A percentile compares a stretch with the other conserved stretches of the same genome.
These are phyloP conservation scores for Trifolium pratense DNA, from an alignment of 306 rosid species.

Conservation along the genomic window DNA sequence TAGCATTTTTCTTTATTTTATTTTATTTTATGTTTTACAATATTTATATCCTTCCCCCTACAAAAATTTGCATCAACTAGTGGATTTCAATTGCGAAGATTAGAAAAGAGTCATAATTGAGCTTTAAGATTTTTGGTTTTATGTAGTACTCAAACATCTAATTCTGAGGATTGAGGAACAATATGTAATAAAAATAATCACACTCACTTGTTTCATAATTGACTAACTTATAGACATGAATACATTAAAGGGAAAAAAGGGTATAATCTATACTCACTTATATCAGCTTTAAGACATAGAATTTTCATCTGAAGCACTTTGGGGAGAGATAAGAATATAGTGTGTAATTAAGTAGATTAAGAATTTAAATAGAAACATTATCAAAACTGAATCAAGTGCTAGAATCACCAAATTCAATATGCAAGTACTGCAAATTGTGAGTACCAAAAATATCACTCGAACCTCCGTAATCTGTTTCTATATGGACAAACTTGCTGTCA, in stretches of 20 bases:
- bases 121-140: neutral
- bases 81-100: too few relatives aligned
- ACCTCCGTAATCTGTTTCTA: constrained; percentile 62
- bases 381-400: constrained; percentile 51
- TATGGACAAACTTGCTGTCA: constrained; percentile 63
- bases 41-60: too few relatives aligned
- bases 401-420: constrained; percentile 75
- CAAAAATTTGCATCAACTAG: too few relatives aligned
- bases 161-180: neutral
- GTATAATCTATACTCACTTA: neutral
- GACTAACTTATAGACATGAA: neutral
- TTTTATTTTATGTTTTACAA: too few relatives aligned
- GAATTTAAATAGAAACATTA: constrained; percentile 32
- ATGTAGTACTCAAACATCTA: neutral
- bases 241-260: neutral
- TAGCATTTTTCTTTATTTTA: too few relatives aligned
- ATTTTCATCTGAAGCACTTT: neutral
- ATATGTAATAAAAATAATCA: neutral
- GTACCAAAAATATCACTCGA: constrained; percentile 47
- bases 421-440: constrained; percentile 55
- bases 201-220: neutral
- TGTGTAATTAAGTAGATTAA: constrained; percentile 23
- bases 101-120: too few relatives aligned
- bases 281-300: constrained; percentile 16
- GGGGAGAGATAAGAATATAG: constrained; percentile 21